Evolutionary conservation across 2,329 filamentous ascomycete species (phyloP).

Genomic region (Aspergillus clavatus): DNA sequence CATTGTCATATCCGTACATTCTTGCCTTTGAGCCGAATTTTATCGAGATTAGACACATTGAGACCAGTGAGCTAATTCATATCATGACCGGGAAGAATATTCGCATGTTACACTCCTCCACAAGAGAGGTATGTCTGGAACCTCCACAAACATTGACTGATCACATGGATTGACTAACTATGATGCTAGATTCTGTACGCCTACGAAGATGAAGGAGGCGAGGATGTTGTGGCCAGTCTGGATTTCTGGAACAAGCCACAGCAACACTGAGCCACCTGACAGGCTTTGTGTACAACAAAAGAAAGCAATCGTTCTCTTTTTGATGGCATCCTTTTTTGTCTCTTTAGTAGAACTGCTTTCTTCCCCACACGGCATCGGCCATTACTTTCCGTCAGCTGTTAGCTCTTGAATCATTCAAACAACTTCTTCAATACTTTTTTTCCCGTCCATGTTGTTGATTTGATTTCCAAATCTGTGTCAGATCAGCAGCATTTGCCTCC

Average conservation of each 20-base stretch:
- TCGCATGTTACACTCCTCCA: conserved; percentile 94
- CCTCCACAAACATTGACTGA: not conserved
- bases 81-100: conserved; percentile 97
- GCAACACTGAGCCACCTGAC: conserved; percentile 18
- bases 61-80: conserved; percentile 83
- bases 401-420: not conserved
- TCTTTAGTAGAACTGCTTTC: conserved; percentile 16
- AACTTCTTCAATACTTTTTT: not conserved
- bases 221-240: conserved; percentile 88
- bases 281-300: not conserved
- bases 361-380: conserved; percentile 15
- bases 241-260: conserved; percentile 81
- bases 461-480: conserved; percentile 12
- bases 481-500: conserved; percentile 10
- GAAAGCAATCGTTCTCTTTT: conserved; percentile 8
- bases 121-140: conserved; percentile 71
- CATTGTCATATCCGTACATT: conserved; percentile 94
- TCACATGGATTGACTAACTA: conserved; percentile 21
- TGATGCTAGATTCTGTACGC: conserved; percentile 80
- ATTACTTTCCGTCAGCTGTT: conserved; percentile 4
- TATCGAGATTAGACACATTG: conserved; percentile 92
- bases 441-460: conserved; percentile 13
- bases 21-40: conserved; percentile 96
- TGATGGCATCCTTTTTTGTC: conserved; percentile 5
- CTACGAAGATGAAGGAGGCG: conserved; percentile 90